Conservation (phyloP, 441 rosid species). For the Pelargonium fulgidum region DNA sequence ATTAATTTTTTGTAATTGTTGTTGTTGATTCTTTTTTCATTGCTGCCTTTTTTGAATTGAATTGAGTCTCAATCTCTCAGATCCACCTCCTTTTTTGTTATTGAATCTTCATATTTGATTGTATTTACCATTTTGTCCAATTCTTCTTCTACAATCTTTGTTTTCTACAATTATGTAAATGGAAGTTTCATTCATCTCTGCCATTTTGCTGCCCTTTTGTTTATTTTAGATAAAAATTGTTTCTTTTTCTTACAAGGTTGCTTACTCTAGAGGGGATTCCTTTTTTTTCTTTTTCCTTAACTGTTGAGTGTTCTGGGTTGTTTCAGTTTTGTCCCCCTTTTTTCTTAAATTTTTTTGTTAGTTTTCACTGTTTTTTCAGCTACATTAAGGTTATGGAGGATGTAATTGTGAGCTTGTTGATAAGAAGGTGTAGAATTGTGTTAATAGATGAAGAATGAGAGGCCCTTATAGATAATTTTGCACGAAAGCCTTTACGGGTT, state of each 20-base stretch:
- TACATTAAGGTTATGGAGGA: constrained; percentile 27
- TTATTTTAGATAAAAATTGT: constrained; percentile 19
- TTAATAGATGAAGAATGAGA: constrained; percentile 41
- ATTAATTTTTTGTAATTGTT: constrained; percentile 4
- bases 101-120: not conserved
- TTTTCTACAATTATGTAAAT: constrained; percentile 6
- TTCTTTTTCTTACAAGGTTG: constrained; percentile 29
- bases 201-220: constrained; percentile 22
- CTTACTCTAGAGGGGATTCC: constrained; percentile 51
- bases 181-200: constrained; percentile 16
- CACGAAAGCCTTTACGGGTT: constrained; percentile 23
- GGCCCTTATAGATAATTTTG: constrained; percentile 43
- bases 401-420: constrained; percentile 24
- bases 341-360: constrained; percentile 10
- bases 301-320: too few species aligned
- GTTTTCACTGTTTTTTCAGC: constrained; percentile 19
- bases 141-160: not conserved
- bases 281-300: constrained; percentile 16
- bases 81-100: not conserved
- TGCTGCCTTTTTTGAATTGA: constrained; percentile 32
- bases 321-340: not conserved
- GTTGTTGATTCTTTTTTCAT: constrained; percentile 24
- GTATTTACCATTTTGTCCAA: not conserved
- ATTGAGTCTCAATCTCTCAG: too few species aligned
- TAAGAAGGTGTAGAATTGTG: constrained; percentile 29